Conservation (phyloP, 805 yeast species). For the Starmerella bacillaris region DNA sequence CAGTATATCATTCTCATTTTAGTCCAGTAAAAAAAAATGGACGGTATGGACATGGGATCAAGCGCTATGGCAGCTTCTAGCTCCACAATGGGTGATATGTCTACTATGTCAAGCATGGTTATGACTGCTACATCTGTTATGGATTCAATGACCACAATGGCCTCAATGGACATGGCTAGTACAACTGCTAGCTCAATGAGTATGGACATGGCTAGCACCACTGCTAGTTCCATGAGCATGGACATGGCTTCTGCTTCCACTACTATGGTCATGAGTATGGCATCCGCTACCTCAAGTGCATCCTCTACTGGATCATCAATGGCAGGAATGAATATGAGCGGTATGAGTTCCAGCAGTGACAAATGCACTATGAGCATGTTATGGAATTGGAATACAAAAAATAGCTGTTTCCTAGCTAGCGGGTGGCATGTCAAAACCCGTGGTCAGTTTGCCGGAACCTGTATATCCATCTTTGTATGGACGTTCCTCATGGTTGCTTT, state of each 20-base stretch:
- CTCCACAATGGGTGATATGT: constrained; percentile 5
- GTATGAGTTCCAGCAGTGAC: constrained; percentile 12
- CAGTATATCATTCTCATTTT: no score
- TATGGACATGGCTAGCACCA: constrained; percentile 6
- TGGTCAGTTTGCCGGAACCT: constrained; percentile 56
- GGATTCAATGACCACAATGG: constrained; percentile 2
- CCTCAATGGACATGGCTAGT: constrained; percentile 4
- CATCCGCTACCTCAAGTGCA: not conserved
- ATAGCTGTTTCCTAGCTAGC: constrained; percentile 43
- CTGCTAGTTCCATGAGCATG: not conserved
- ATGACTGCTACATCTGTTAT: constrained; percentile 6
- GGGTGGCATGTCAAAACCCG: constrained; percentile 44
- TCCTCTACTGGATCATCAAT: constrained; percentile 7
- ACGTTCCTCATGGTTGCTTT: constrained; percentile 41
- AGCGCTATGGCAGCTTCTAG: not conserved
- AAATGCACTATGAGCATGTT: constrained; percentile 32
- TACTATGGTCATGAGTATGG: constrained; percentile 4
- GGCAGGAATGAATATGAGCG: constrained; percentile 10
- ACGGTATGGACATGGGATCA: not conserved
- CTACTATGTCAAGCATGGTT: constrained; percentile 10
- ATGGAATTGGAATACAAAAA: constrained; percentile 60
- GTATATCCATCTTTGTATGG: constrained; percentile 47
- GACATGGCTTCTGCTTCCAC: not conserved
- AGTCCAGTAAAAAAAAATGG: no score
- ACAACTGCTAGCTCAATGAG: constrained; percentile 5